These are phyloP conservation scores for Wickerhamiella musiphila DNA, from an alignment of 805 yeast species.

Conservation along the genomic window DNA sequence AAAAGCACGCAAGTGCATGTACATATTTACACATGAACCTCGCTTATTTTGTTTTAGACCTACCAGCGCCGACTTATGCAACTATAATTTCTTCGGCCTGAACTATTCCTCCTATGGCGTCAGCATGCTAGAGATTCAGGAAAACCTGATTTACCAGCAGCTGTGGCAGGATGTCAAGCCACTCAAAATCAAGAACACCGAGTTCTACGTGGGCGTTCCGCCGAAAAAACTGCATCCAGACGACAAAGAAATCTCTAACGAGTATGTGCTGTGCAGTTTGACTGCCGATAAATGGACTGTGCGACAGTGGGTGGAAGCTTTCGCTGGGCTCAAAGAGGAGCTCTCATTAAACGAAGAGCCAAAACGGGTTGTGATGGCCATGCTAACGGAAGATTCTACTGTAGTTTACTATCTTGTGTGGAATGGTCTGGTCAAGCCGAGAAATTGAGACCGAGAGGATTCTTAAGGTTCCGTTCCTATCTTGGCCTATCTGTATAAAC, in stretches of 20 bases:
- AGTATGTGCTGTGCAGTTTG: slow-evolving; percentile 10
- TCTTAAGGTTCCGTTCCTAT: neutral
- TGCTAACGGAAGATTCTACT: slow-evolving; percentile 27
- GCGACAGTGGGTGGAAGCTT: slow-evolving; percentile 20
- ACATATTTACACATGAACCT: too few relatives aligned
- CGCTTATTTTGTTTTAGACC: too few relatives aligned
- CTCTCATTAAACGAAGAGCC: slow-evolving; percentile 7
- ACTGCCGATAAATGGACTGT: slow-evolving; percentile 21
- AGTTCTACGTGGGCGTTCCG: slow-evolving; percentile 19
- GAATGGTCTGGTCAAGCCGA: slow-evolving; percentile 23
- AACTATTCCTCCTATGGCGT: too few relatives aligned
- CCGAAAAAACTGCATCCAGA: slow-evolving; percentile 22
- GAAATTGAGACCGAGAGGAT: slow-evolving; percentile 23
- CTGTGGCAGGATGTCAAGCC: slow-evolving; percentile 19
- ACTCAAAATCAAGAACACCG: slow-evolving; percentile 8
- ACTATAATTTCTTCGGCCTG: too few relatives aligned
- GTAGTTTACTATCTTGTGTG: slow-evolving; percentile 27
- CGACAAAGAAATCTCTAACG: slow-evolving; percentile 11
- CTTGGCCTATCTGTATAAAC: neutral
- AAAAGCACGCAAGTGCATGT: neutral
- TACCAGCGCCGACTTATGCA: too few relatives aligned
- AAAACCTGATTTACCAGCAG: slow-evolving; percentile 23
- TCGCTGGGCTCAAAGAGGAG: slow-evolving; percentile 13
- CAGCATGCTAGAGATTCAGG: slow-evolving; percentile 11
- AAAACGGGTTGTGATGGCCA: slow-evolving; percentile 24